These are phyloP conservation scores for Chlamydomonas reinhardtii DNA, from an alignment of 163 green algal genomes.

Conservation along the genomic window DNA sequence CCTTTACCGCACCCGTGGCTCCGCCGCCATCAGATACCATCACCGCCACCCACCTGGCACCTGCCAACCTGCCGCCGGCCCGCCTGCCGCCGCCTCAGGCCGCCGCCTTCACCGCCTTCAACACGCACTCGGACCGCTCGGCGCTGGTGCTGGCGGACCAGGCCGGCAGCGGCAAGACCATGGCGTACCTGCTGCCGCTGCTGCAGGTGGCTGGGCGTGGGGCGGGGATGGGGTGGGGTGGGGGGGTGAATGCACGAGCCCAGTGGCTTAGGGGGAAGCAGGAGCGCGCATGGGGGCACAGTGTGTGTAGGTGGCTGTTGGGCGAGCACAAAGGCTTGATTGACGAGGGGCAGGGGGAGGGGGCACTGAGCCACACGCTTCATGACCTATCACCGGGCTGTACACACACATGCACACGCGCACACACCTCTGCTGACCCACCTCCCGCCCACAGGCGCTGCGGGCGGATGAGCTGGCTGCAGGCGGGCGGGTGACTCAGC, in stretches of 20 bases:
- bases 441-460: slow-evolving; percentile 47
- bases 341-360: no score
- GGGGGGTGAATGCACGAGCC: neutral
- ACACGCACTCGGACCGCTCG: slow-evolving; percentile 2
- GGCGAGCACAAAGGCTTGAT: no score
- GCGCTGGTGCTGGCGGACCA: slow-evolving; percentile 83
- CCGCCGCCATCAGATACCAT: no score
- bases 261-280: neutral
- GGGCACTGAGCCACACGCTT: no score
- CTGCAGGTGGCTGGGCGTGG: slow-evolving; percentile 67
- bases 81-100: neutral
- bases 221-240: slow-evolving; percentile 8
- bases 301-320: no score
- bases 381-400: no score
- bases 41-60: no score
- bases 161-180: slow-evolving; percentile 92
- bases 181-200: slow-evolving; percentile 91
- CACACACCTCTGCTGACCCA: no score
- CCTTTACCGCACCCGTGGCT: no score
- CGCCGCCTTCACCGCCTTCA: neutral
- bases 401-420: no score
- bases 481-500: slow-evolving; percentile 34
- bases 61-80: no score
- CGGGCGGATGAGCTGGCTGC: slow-evolving; percentile 50
- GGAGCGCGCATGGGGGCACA: no score